Conservation (phyloP, 164 flowering plant genomes). For the Stephania yunnanensis region DNA sequence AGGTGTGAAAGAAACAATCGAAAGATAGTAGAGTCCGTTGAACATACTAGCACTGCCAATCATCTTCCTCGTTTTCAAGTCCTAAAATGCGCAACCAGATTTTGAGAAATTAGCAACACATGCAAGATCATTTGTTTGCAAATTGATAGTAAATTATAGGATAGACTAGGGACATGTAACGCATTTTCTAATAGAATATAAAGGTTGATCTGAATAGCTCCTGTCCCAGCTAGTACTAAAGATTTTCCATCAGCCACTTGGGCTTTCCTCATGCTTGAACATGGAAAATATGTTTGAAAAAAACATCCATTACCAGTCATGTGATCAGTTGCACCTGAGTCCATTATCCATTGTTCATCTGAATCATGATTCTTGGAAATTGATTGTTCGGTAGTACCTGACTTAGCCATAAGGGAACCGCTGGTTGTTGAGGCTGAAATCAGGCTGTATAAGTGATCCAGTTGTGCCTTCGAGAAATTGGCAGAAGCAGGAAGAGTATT, state of each 20-base stretch:
- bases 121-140: too few species aligned
- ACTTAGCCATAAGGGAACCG: neutral
- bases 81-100: neutral
- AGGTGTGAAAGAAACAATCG: neutral
- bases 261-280: too few species aligned
- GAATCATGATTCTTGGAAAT: too few species aligned
- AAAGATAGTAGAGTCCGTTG: too few species aligned
- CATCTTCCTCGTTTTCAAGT: constrained; percentile 16
- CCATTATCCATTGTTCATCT: neutral
- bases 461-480: neutral
- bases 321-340: neutral
- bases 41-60: constrained; percentile 20
- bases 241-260: neutral
- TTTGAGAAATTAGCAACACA: too few species aligned
- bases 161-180: constrained; percentile 1
- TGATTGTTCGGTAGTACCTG: too few species aligned
- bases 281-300: neutral
- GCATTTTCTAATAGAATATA: neutral
- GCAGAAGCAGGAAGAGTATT: neutral
- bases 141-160: too few species aligned
- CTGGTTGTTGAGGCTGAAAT: neutral
- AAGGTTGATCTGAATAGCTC: neutral
- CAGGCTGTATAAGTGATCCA: neutral
- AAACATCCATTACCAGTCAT: neutral
- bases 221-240: neutral